Base-by-base conservation (phyloP, 345 rosid species). In the Populus euphratica region DNA sequence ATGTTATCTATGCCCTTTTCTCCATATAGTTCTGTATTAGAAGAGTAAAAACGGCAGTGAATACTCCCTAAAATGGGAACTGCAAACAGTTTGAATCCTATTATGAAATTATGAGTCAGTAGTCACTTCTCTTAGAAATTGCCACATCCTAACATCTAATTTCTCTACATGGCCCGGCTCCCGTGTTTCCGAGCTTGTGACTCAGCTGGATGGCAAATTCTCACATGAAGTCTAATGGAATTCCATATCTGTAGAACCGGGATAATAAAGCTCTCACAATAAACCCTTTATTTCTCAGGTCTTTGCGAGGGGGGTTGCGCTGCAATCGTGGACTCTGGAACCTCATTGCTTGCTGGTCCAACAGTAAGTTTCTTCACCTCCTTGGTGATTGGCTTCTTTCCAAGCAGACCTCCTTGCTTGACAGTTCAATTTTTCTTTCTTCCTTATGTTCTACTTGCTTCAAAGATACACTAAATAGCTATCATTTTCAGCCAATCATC, bases 321-420 rank as follows among this genome's bases (percentile, higher is more conserved):
- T 74, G 94, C 91, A 66, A 87, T 91, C 71, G 86, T 90, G 82
- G 97, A 91, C 83, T 89, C 97, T 1, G 98, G 97, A 77, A 91
- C 91, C 72, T 90, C 93, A 80, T 85, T 91, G 78, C 86, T 93
- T 38, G 93, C 90, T 74, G 98, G 97, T 70, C 98, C 93, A 75
- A 87, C 92, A 7, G 98, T 91, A 88, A 10, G 85, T 43, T 18
- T 39, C 70, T 44, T 69, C 39, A 70, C 66, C 41, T 35, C 14
- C 49, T 21, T 18, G 43, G 31, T 23, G 6, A 10, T 33, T 18
- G 17, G 35, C 27, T 76, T 31, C n/a, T 54, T 67, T 49, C 23
- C 70, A 6, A 2, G 41, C 44, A 71, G 25, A 17, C 43, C 61
- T 75, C 43, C 76, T 11, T 12, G 50, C 41, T 75, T 69, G 35